Conservation (phyloP, 2,329 filamentous ascomycete species). For the Ophiostoma perfectum region DNA sequence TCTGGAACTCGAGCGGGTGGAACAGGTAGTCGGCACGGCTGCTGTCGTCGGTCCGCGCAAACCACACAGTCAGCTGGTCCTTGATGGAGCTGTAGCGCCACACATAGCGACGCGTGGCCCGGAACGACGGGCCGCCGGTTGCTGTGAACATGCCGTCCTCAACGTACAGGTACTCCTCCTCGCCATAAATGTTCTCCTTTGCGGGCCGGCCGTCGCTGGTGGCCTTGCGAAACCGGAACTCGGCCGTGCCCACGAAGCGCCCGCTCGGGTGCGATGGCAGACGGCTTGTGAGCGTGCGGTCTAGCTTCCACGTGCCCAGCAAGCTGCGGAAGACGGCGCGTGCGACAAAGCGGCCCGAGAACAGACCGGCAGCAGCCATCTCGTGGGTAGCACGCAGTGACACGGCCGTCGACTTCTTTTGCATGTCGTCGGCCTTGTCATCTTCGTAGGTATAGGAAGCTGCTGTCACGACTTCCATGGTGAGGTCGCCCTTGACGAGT, state of each 20-base stretch:
- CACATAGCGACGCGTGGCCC: conserved; percentile 61
- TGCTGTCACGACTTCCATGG: conserved; percentile 53
- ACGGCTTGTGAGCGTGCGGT: conserved; percentile 50
- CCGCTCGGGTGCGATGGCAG: conserved; percentile 58
- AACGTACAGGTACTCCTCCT: conserved; percentile 61
- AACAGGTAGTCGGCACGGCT: conserved; percentile 66
- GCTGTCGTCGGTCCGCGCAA: conserved; percentile 59
- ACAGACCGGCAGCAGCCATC: conserved; percentile 40
- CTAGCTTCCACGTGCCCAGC: conserved; percentile 63
- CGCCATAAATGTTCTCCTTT: conserved; percentile 28
- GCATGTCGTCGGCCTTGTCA: conserved; percentile 10
- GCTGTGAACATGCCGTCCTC: conserved; percentile 60
- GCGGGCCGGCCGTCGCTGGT: conserved; percentile 46
- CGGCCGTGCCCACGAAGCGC: conserved; percentile 57
- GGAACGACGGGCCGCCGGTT: conserved; percentile 45
- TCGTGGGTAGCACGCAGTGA: conserved; percentile 42
- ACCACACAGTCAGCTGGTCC: conserved; percentile 67
- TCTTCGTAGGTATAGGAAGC: conserved; percentile 42
- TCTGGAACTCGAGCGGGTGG: conserved; percentile 61
- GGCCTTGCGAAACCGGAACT: conserved; percentile 57
- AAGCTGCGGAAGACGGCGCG: conserved; percentile 65
- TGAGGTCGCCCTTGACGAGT: conserved; percentile 33
- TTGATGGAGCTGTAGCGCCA: conserved; percentile 61
- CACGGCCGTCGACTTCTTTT: conserved; percentile 30
- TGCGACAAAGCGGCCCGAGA: conserved; percentile 50